Evolutionary conservation across 495 filamentous ascomycete species (phyloP), one percentile per base, ranked within the genome.

Genomic region (Xylaria venustula): DNA sequence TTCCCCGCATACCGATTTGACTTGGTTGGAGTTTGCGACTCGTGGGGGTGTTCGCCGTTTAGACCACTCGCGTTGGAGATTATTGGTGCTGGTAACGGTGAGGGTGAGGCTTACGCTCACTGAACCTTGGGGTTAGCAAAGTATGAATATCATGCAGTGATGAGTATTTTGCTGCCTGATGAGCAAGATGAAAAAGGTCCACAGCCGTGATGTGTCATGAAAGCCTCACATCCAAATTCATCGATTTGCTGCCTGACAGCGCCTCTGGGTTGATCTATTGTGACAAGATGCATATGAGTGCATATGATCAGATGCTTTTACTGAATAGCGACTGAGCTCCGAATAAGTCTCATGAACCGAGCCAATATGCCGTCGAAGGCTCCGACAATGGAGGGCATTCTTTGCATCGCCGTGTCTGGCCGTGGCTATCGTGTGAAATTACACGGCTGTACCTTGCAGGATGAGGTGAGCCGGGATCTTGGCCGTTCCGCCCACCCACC

Each of bases 381-480:
- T n/a, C n/a, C 6, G 7, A 3, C 37, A 15, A 7, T 40, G 37
- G 34, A 54, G 36, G 37, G 14, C 25, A 22, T 23, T 28, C 14
- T 40, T 51, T 23, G 48, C 11, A 34, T 34, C 37, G 37, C 28
- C 47, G 25, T 23, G 37, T 3, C n/a, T n/a, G n/a, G n/a, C n/a
- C n/a, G n/a, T n/a, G n/a, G 44, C 17, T 7, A 45, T 51, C 26
- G 48, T 17, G 53, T 15, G 37, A 40, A 34, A 40, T 40, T 40
- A 40, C 14, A 51, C 48, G 30, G 30, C 30, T 32, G 48, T 60
- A 52, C 57, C 57, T 60, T 52, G 57, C 57, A 60, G 57, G 37
- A 60, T 52, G 45, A 47, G 9, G 45, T 55, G 56, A 58, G 42
- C 26, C 28, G 28, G 54, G 54, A 46, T 57, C 54, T 57, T 57